Base-by-base conservation (phyloP, 2,329 filamentous ascomycete species). In the Fusarium domesticum region DNA sequence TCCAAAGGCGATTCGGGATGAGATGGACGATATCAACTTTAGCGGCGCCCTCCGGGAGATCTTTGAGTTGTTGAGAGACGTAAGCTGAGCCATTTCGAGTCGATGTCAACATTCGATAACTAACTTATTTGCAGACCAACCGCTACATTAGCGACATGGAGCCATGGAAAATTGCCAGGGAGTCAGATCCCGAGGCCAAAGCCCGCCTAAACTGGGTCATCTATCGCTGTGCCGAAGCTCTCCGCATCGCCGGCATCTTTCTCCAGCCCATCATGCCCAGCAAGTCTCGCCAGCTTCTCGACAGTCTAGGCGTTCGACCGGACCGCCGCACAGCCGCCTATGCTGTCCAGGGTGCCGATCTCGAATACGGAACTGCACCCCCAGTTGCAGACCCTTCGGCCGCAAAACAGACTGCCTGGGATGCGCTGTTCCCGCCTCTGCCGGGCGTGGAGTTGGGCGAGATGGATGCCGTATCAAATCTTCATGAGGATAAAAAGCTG, bases 181-280 rank as follows among this genome's bases (percentile, higher is more conserved):
- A 64, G 2, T 54, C 60, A 3, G 61, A 66, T 6, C 51, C 58
- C 0, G 58, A 63, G 3, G 66, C 67, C 25, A 66, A 63, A 1
- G 61, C 42, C 35, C 65, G 75, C 3, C 68, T 84, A 14, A 70
- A 84, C 52, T 72, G 75, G 55, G 76, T 78, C 30, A 74, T 98
- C 19, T 96, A 81, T 64, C 75, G 85, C 34, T 74, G 76, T 34
- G 79, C 84, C 7, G 93, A 98, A 68, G 79, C 85, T 5, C 64
- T 96, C 36, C 85, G 93, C 30, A 80, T 96, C 18, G 73, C 76
- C 1, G 89, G 84, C 12, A 96, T 98, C 56, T 72, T 97, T 36
- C 71, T 98, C 35, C 91, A 96, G 65, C 90, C 93, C 1, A 88
- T 91, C 61, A 95, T 98, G 78, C 93, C 93, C 0, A 74, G 71